Evolutionary conservation across 2,329 filamentous ascomycete genomes (phyloP).

Genomic region (Ophiobolus disseminans): DNA sequence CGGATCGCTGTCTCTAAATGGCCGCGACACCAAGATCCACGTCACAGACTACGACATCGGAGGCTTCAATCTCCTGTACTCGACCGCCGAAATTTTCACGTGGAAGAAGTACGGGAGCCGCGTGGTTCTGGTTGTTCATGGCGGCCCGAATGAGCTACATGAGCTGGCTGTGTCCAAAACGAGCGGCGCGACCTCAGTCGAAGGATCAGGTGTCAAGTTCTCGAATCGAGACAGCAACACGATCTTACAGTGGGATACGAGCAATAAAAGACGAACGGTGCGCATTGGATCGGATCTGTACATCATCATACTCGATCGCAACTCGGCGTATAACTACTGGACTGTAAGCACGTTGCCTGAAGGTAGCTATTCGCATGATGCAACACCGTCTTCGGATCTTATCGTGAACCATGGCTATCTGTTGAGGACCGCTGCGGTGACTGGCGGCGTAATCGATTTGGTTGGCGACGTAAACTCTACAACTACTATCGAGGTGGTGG

Average conservation of each 20-base stretch:
- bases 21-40: constrained; percentile 70
- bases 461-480: constrained; percentile 75
- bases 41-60: constrained; percentile 70
- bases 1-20: constrained; percentile 61
- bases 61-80: constrained; percentile 65
- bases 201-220: constrained; percentile 48
- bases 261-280: constrained; percentile 56
- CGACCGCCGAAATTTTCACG: constrained; percentile 71
- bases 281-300: constrained; percentile 56
- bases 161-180: constrained; percentile 61
- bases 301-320: constrained; percentile 65
- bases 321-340: constrained; percentile 72
- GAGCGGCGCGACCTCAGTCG: constrained; percentile 37
- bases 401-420: constrained; percentile 70
- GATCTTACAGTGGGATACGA: constrained; percentile 62
- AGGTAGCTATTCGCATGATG: constrained; percentile 22
- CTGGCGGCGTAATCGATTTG: constrained; percentile 64
- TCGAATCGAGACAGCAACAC: constrained; percentile 51
- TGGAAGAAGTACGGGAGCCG: constrained; percentile 66
- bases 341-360: constrained; percentile 51
- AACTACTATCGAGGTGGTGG: constrained; percentile 70
- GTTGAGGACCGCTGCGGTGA: constrained; percentile 63
- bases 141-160: constrained; percentile 65
- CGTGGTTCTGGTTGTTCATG: constrained; percentile 68
- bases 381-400: constrained; percentile 40